Base-by-base conservation (phyloP, 352 stramenopile genomes). In the Phytopythium montanum region DNA sequence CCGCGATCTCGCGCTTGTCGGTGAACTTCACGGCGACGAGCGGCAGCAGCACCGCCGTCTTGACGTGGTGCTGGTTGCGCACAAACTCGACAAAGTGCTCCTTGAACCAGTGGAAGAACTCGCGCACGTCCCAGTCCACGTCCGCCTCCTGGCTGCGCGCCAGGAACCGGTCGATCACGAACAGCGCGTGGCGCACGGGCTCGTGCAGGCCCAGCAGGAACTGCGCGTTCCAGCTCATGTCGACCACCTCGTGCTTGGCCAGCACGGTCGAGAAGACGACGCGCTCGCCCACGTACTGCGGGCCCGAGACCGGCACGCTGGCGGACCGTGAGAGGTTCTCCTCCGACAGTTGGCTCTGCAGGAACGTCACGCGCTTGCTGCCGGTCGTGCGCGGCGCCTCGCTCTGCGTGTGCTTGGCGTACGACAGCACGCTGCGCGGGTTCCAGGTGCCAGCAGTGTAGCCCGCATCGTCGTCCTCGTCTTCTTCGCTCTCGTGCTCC, bases 101-200 rank as follows among this genome's bases (percentile, higher is more conserved):
- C 60, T 85, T 88, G 62, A 94, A 94, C 81, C 82, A 94, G 26
- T 52, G 55, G 57, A 94, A 92, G 61, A 92, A 92, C 66, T 88
- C 85, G 28, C 55, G 56, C 25, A 85, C 74, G 54, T 87, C 87
- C 69, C 68, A 80, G 51, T 83, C 77, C 28, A 72, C 54, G 58
- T 68, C 59, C 48, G 68, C 36, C n/a, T 69, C 42, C 39, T 83
- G 76, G 16, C 81, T 87, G 44, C 79, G 79, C 50, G 82, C 75
- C 34, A 93, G 60, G 60, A 92, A 94, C 29, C 83, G 72, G 64
- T 94, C 82, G n/a, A 90, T 92, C 18, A 94, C 82, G 41, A 76
- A 94, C 0, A 94, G 66, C 38, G 85, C 85, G 52, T 94, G 85
- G 14, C 85, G 85, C 54, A 94, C 67, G 12, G 85, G 85, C 60